Percentiles rank a stretch among this genome's conserved stretches.
Evolutionary conservation across 1,284 basidiomycete species (phyloP).

Genomic region (Cryptococcus sp.): DNA sequence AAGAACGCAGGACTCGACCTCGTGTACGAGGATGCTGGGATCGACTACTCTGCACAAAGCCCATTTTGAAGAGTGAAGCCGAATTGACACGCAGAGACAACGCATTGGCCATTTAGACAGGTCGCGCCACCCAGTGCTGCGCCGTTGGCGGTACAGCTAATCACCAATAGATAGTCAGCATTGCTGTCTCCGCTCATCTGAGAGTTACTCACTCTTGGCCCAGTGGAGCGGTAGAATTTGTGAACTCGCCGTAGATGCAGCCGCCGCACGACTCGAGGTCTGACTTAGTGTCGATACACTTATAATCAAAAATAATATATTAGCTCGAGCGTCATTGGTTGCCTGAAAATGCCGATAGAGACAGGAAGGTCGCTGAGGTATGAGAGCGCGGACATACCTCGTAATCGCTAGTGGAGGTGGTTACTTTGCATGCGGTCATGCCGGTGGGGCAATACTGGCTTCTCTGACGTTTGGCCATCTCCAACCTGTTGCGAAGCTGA

Average conservation of each 20-base stretch:
- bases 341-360: no score
- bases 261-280: constrained; percentile 11
- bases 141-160: not conserved
- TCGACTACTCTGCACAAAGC: not conserved
- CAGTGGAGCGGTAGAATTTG: not conserved
- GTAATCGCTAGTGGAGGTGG: not conserved
- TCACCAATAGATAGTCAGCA: not conserved
- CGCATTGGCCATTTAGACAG: constrained; percentile 8
- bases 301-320: not conserved
- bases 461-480: not conserved
- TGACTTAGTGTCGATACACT: constrained; percentile 8
- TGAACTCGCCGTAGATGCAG: constrained; percentile 4
- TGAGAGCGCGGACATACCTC: not conserved
- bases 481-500: no score
- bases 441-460: constrained; percentile 1
- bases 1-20: no score
- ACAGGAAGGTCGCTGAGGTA: no score
- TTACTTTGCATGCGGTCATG: constrained; percentile 5
- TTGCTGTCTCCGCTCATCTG: not conserved
- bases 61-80: constrained; percentile 3
- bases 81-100: constrained; percentile 3
- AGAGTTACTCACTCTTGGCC: constrained; percentile 8
- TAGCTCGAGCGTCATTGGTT: not conserved
- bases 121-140: not conserved
- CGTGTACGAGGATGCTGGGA: no score